Base-by-base conservation (phyloP, 1,139 yeast genomes). In the Yamadazyma atmosphaerica region DNA sequence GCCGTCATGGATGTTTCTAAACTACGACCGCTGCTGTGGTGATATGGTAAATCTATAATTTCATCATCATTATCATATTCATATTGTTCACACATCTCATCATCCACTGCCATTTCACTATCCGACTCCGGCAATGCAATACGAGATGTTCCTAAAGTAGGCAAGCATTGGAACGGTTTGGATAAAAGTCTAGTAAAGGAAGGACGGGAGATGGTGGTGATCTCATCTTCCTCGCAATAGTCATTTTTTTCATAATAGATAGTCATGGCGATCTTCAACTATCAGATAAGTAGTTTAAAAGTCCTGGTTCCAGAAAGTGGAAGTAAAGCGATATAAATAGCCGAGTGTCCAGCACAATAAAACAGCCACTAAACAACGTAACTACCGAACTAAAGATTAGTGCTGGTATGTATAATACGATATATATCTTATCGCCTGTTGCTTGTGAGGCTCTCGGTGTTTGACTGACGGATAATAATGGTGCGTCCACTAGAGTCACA, bases 21-120 rank as follows among this genome's bases (percentile, higher is more conserved):
- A 15, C 24, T 38, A 30, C 18, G 36, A 34, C 16, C 34, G 22
- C n/a, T 9, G 13, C 38, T 34, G 8, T 46, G 33, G 3, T n/a
- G 35, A 42, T 56, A 54, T 0, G 72, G 71, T 35, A 65, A 47
- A 19, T 61, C 65, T 1, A 59, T 60, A 19, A 63, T 47, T 8
- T 41, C 55, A 21, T 56, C 58, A 27, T 61, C 65, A 27, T 59
- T 62, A 14, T 40, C 44, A 16, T 32, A 46, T 10, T 45, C 49
- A 11, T 38, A 45, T 4, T 39, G 35, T 25, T 31, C 31, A 13
- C 7, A n/a, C 8, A 9, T 26, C 8, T 14, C 14, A 13, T 26
- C 16, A n/a, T n/a, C n/a, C n/a, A n/a, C n/a, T 6, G 16, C 13
- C 31, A 28, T 28, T 10, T 28, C 21, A 16, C 19, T 4, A 28